Evolutionary conservation across 1,139 yeast species (phyloP).

Genomic region (Ogataea hybrid): DNA sequence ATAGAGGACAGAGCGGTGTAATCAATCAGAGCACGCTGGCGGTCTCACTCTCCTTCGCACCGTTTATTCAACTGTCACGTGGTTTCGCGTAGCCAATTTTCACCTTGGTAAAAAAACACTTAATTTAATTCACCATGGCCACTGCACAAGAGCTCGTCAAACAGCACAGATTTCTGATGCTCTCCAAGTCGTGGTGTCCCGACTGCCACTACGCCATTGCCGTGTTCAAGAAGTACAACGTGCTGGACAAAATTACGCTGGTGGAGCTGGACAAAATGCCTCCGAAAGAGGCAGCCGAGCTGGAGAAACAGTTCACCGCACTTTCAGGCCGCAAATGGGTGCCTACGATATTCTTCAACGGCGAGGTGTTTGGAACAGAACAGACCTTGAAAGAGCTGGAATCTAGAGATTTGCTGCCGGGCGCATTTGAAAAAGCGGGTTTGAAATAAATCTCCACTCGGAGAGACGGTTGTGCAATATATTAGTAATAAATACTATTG

Average conservation of each 20-base stretch:
- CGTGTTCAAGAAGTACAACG: slow-evolving; percentile 51
- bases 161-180: slow-evolving; percentile 49
- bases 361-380: slow-evolving; percentile 62
- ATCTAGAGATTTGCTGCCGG: slow-evolving; percentile 41
- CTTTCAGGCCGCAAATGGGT: slow-evolving; percentile 68
- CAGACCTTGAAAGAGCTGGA: slow-evolving; percentile 47
- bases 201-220: slow-evolving; percentile 65
- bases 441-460: slow-evolving; percentile 20
- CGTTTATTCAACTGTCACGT: no score
- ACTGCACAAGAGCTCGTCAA: slow-evolving; percentile 40
- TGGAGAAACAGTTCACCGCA: slow-evolving; percentile 60
- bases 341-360: slow-evolving; percentile 66
- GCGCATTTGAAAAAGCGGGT: slow-evolving; percentile 43
- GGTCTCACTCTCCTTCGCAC: no score
- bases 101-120: background rate
- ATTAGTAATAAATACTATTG: background rate
- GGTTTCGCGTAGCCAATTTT: no score
- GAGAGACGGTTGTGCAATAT: background rate
- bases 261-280: slow-evolving; percentile 62
- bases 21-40: no score
- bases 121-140: slow-evolving; percentile 15
- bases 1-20: no score
- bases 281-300: slow-evolving; percentile 48
- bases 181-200: slow-evolving; percentile 76
- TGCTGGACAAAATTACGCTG: slow-evolving; percentile 46